These are phyloP conservation scores for Dorcoceras hygrometricum DNA, from an alignment of 257 asterid genomes.

Conservation along the genomic window DNA sequence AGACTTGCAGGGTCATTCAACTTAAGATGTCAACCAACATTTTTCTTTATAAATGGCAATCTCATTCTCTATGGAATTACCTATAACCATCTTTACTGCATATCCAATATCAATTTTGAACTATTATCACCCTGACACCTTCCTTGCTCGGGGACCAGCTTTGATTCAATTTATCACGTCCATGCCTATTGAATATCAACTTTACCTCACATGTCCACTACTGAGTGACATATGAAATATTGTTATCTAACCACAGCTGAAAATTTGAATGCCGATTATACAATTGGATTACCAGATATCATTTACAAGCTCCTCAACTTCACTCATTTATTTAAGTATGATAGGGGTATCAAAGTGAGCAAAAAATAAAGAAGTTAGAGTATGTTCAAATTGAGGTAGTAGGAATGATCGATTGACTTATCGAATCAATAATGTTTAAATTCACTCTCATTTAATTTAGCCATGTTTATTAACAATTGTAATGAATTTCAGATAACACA, in stretches of 20 bases:
- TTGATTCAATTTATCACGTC: not conserved
- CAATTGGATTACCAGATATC: too few relatives aligned
- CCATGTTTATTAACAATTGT: too few relatives aligned
- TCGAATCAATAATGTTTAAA: too few relatives aligned
- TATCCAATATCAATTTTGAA: not conserved
- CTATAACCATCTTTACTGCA: not conserved
- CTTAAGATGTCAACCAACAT: not conserved
- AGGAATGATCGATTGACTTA: too few relatives aligned
- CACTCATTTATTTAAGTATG: not conserved
- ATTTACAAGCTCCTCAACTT: too few relatives aligned
- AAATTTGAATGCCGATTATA: not conserved
- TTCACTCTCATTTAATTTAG: too few relatives aligned
- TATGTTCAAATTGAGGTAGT: too few relatives aligned
- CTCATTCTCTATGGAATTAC: not conserved
- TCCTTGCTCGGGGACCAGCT: too few relatives aligned
- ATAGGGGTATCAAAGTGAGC: not conserved
- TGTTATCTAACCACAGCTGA: not conserved
- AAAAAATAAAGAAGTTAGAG: not conserved
- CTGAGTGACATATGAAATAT: not conserved
- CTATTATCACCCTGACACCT: not conserved
- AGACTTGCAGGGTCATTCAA: not conserved
- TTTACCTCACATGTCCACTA: not conserved
- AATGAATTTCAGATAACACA: too few relatives aligned
- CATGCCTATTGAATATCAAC: too few relatives aligned
- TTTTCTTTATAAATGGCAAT: not conserved